Percentiles rank a stretch among this genome's conserved stretches.
phyloP scores from a whole-genome alignment of 169 alveolate species.

The Cryptosporidium felis region DNA sequence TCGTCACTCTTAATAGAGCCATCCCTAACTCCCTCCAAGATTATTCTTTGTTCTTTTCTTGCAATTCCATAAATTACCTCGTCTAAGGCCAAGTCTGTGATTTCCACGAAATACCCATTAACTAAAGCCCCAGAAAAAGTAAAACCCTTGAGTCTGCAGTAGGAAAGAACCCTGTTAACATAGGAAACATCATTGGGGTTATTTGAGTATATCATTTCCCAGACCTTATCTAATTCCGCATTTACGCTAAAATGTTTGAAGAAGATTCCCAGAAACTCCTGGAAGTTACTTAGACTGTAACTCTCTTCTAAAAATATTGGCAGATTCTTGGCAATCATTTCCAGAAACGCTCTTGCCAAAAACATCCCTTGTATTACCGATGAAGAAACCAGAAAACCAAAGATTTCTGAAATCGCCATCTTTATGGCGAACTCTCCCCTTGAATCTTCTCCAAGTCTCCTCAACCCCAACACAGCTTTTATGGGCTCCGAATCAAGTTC shows the following conservation, averaged over 20 bases:
- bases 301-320: constrained; percentile 31
- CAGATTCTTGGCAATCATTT: constrained; percentile 63
- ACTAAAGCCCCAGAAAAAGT: constrained; percentile 50
- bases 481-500: too few relatives aligned
- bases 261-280: constrained; percentile 39
- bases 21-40: constrained; percentile 28
- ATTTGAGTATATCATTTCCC: constrained; percentile 52
- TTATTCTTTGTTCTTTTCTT: constrained; percentile 30
- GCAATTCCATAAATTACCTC: constrained; percentile 28
- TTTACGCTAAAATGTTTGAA: constrained; percentile 29
- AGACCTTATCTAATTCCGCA: constrained; percentile 13
- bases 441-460: not conserved
- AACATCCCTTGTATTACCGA: constrained; percentile 35
- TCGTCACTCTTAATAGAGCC: not conserved
- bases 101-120: constrained; percentile 51
- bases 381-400: constrained; percentile 67
- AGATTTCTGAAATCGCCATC: constrained; percentile 60
- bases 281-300: not conserved
- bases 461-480: too few relatives aligned
- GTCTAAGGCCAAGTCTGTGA: constrained; percentile 15
- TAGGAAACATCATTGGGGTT: constrained; percentile 51
- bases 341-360: constrained; percentile 54
- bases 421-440: constrained; percentile 22
- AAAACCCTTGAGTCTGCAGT: constrained; percentile 62
- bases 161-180: constrained; percentile 34